phyloP scores from a whole-genome alignment of 805 yeast species.

The Danielozyma ontarioensis region DNA sequence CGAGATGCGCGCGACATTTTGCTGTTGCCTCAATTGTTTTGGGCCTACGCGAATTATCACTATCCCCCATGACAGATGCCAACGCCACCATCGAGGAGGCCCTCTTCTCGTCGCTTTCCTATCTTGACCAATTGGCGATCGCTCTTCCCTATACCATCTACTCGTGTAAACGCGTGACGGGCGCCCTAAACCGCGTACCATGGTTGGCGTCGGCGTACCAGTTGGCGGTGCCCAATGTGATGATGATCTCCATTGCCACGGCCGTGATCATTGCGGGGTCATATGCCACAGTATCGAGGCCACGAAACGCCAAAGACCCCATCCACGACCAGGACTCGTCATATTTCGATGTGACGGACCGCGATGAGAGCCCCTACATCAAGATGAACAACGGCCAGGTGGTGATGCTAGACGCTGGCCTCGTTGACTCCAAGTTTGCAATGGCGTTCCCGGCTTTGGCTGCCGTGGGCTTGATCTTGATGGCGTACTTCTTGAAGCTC shows the following conservation, averaged over 20 bases:
- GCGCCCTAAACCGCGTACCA: not conserved
- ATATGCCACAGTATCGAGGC: slow-evolving; percentile 17
- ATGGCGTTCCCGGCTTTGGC: slow-evolving; percentile 41
- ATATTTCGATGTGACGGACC: slow-evolving; percentile 19
- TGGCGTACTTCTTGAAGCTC: slow-evolving; percentile 32
- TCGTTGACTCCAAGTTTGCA: slow-evolving; percentile 21
- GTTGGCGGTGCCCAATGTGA: not conserved
- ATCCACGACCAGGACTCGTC: slow-evolving; percentile 7
- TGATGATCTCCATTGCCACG: not conserved
- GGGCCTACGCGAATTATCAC: no score
- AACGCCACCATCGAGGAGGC: no score
- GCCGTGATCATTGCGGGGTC: slow-evolving; percentile 11
- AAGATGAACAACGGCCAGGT: slow-evolving; percentile 6
- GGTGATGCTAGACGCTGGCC: slow-evolving; percentile 2
- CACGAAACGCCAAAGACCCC: slow-evolving; percentile 19
- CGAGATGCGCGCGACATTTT: no score
- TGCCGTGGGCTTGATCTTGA: slow-evolving; percentile 28
- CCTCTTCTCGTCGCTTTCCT: not conserved
- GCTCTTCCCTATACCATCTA: slow-evolving; percentile 2
- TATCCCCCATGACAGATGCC: no score
- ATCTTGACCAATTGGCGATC: slow-evolving; percentile 2
- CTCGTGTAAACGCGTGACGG: not conserved
- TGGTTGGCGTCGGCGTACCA: not conserved
- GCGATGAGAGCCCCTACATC: slow-evolving; percentile 12
- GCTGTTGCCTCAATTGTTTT: no score